Evolutionary conservation across 1,284 basidiomycete species (phyloP), one percentile per base, ranked within the genome.

Genomic region (Cryptococcus jaspeensis): DNA sequence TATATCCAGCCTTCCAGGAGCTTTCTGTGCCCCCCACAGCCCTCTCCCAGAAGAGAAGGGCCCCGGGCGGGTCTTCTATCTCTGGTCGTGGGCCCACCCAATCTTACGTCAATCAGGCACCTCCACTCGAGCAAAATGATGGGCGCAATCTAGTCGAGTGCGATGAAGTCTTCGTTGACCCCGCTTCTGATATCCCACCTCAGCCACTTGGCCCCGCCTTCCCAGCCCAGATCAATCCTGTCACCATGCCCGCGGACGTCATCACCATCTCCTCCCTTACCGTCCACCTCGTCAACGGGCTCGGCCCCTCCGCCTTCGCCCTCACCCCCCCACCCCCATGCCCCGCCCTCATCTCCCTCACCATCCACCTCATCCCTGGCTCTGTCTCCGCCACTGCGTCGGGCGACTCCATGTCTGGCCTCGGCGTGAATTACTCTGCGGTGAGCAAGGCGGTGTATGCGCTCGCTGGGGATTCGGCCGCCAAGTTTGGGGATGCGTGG

Each of bases 401-500:
- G 15, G 66, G 69, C 8, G 76, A 77, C 53, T 62, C 66, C 32
- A 74, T 76, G 63, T 48, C 60, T 2, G 71, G 67, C 3, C 65
- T 75, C 18, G 71, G 74, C n/a, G 71, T 79, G 37, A 78, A 78
- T 61, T 79, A 79, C 62, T 75, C 72, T 1, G 60, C 69, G 0
- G 60, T 76, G 5, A 67, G 69, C 13, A 78, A 79, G 52, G 60
- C 60, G 1, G 62, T 78, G 15, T 69, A 72, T 47, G 61, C 63
- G 9, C 35, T 60, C 4, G 42, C 67, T 2, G 40, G 63, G 5
- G 52, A 55, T 39, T 42, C 55, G 4, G 15, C 38, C 6, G 25
- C 32, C n/a, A 41, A 37, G 0, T 76, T 60, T 47, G 20, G 16
- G 0, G 47, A 48, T 16, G 64, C 76, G 0, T 57, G 63, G 16